Evolutionary conservation across 331 rosid genomes (phyloP).

Genomic region (Arachis monticola): DNA sequence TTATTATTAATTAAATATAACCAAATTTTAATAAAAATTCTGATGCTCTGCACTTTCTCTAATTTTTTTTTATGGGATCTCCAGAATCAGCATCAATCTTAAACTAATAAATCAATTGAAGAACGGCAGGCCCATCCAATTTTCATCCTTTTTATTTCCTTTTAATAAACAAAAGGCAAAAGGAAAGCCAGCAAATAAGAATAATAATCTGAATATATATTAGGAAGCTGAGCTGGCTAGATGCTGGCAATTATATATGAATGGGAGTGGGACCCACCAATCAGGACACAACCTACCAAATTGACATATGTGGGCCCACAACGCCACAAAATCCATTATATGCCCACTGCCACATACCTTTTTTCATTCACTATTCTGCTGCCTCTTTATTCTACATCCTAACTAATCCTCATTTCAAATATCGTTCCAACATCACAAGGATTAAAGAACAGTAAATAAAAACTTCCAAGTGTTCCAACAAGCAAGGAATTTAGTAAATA

Average conservation of each 20-base stretch:
- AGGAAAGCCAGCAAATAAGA: conserved; percentile 7
- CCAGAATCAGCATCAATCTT: conserved; percentile 8
- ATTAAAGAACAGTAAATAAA: not conserved
- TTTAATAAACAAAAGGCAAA: not conserved
- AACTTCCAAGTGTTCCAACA: conserved; percentile 26
- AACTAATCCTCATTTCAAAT: conserved; percentile 8
- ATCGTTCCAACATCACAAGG: conserved; percentile 3
- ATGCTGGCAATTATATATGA: conserved; percentile 36
- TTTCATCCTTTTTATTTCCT: not conserved
- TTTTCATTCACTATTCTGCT: conserved; percentile 20
- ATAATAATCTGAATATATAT: not conserved
- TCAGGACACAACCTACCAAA: conserved; percentile 30
- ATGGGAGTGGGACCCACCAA: conserved; percentile 33
- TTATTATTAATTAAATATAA: too few species aligned
- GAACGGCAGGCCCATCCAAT: conserved; percentile 1
- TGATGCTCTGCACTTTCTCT: too few species aligned
- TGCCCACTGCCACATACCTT: conserved; percentile 30
- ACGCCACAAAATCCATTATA: conserved; percentile 1
- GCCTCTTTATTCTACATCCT: not conserved
- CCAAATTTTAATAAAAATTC: too few species aligned
- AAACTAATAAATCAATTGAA: not conserved
- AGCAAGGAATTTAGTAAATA: conserved; percentile 7
- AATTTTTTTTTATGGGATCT: not conserved
- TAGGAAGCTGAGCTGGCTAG: conserved; percentile 34
- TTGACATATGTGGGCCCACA: conserved; percentile 37